phyloP scores from a whole-genome alignment of 768 basidiomycete species.

The Termitomyces sp. region DNA sequence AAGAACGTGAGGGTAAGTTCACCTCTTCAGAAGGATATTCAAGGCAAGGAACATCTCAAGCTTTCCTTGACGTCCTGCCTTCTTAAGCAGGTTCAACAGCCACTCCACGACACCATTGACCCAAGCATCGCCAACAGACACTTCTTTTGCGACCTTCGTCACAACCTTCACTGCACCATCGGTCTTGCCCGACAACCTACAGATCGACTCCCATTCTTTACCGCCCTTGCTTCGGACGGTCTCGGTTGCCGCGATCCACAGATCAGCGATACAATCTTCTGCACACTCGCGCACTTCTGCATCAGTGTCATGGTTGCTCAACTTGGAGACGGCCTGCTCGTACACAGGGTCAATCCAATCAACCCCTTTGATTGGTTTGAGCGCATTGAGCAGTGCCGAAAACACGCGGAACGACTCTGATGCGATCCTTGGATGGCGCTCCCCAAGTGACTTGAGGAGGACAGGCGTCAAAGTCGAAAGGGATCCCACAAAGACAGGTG shows the following conservation, averaged over 20 bases:
- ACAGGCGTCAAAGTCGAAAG: conserved; percentile 72
- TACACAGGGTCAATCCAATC: conserved; percentile 78
- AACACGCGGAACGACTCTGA: conserved; percentile 88
- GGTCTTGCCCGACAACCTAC: conserved; percentile 66
- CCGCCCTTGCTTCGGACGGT: conserved; percentile 59
- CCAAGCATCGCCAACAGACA: conserved; percentile 74
- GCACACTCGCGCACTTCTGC: conserved; percentile 84
- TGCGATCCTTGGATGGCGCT: conserved; percentile 86
- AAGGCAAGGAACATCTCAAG: conserved; percentile 78
- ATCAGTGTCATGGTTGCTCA: conserved; percentile 84
- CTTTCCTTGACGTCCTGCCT: conserved; percentile 77
- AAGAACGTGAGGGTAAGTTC: conserved; percentile 14
- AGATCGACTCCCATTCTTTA: conserved; percentile 79
- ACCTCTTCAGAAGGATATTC: conserved; percentile 71
- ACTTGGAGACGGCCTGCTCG: conserved; percentile 63
- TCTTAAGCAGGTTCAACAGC: conserved; percentile 70
- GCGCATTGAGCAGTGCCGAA: conserved; percentile 74
- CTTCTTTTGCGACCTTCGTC: conserved; percentile 76
- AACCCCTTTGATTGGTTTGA: conserved; percentile 63
- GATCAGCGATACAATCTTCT: conserved; percentile 78
- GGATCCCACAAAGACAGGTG: conserved; percentile 54
- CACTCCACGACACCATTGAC: conserved; percentile 78
- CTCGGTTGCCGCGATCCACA: conserved; percentile 87
- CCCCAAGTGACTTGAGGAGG: conserved; percentile 70
- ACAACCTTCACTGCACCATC: conserved; percentile 81